Base-by-base conservation (phyloP, 371 early-diverging fungal genomes). In the Mucor saturninus region DNA sequence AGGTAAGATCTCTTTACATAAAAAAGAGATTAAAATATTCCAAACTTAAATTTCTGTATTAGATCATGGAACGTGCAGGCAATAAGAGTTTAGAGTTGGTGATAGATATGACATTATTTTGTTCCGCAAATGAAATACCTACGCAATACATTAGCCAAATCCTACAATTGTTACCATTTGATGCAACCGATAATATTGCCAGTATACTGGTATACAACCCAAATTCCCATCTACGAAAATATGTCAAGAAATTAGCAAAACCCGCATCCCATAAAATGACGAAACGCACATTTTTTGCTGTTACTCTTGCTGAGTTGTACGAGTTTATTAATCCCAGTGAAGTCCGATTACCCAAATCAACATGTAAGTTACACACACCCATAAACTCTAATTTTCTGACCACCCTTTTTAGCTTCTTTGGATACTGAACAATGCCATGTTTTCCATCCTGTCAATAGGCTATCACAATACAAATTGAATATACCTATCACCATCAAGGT, bases 401-500 rank as follows among this genome's bases (percentile, higher is more conserved):
- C 21, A 21, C 21, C 21, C 21, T 21, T 8, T 38, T 39, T 39
- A 69, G 88, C 87, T 46, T 89, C 83, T 38, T 71, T 89, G 67
- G 93, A 88, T 62, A 85, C 86, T 32, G 95, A 89, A 30, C 82
- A 71, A 35, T 88, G 86, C 35, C 76, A 83, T 50, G 81, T 83
- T 8, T 86, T 89, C 49, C 79, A 80, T 55, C 89, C 90, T 5
- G 89, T 91, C 9, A 83, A 84, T 31, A 85, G 86, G 37, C 67
- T 91, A 8, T 78, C 82, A 26, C 91, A 86, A 26, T 80, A 84
- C 42, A 83, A 84, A 40, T 66, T 86, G 29, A 86, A 85, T 37
- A 71, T 91, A 9, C 94, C 94, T 4, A 92, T 95, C 37, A 88
- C 86, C 38, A 83, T 97, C 71, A 92, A 93, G 70, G 84, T 97